phyloP scores from a whole-genome alignment of 768 basidiomycete species.

The Macrolepiota albuminosa region DNA sequence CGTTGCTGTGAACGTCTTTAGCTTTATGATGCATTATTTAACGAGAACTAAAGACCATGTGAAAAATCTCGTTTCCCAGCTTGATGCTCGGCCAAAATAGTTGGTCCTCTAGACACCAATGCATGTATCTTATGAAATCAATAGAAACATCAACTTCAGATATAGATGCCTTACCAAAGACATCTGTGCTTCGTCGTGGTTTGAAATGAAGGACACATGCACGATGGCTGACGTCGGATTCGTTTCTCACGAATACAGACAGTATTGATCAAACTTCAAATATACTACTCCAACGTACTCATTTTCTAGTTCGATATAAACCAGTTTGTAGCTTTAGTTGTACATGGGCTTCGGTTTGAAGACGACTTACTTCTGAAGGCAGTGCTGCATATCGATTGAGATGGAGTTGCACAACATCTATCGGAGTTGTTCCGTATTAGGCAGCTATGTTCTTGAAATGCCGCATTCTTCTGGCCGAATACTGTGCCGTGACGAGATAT shows the following conservation, averaged over 20 bases:
- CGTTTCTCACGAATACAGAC: background rate
- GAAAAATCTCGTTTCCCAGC: slow-evolving; percentile 83
- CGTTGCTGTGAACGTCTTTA: slow-evolving; percentile 45
- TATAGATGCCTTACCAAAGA: slow-evolving; percentile 22
- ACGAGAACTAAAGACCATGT: slow-evolving; percentile 52
- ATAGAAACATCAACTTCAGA: background rate
- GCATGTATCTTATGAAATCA: slow-evolving; percentile 64
- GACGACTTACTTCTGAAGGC: background rate
- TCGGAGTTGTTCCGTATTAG: slow-evolving; percentile 1
- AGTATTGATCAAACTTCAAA: background rate
- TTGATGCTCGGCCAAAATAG: slow-evolving; percentile 85
- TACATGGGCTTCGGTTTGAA: too few relatives aligned
- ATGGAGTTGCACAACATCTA: background rate
- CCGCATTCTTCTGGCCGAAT: background rate
- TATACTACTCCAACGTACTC: too few relatives aligned
- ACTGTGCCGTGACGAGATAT: too few relatives aligned
- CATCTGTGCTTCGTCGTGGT: slow-evolving; percentile 16
- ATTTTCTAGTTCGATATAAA: too few relatives aligned
- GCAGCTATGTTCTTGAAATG: background rate
- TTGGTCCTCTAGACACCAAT: slow-evolving; percentile 71
- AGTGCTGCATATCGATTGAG: background rate
- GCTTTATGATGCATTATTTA: background rate
- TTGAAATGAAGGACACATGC: background rate
- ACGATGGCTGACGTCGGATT: background rate
- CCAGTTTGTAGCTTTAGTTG: too few relatives aligned